Conservation (phyloP, 2,329 filamentous ascomycete genomes). For the Aspergillus puulaauensis region DNA sequence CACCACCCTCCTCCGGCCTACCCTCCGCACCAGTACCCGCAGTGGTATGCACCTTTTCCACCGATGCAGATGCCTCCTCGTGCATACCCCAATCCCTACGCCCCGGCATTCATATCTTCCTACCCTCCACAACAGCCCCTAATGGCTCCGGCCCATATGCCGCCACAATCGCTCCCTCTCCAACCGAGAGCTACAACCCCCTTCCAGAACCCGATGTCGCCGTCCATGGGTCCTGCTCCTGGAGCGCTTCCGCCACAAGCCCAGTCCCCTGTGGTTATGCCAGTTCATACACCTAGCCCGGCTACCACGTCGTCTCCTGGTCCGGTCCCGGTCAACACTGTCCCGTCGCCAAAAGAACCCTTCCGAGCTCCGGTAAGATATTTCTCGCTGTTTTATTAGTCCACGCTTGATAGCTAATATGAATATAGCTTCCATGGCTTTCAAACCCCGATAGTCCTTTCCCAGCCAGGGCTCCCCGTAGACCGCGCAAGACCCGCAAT, state of each 20-base stretch:
- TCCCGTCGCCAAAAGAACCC: constrained; percentile 37
- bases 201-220: constrained; percentile 38
- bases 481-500: constrained; percentile 43
- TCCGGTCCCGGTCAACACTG: constrained; percentile 24
- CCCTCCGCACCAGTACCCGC: constrained; percentile 46
- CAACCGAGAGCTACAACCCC: constrained; percentile 40
- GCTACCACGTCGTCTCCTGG: constrained; percentile 36
- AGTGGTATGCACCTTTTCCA: constrained; percentile 46
- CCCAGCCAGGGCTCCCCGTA: constrained; percentile 50
- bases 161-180: constrained; percentile 34
- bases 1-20: constrained; percentile 45
- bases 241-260: constrained; percentile 31
- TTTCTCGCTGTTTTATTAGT: neutral
- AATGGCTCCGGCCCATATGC: constrained; percentile 38
- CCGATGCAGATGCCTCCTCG: constrained; percentile 43
- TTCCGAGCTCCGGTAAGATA: constrained; percentile 51
- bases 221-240: constrained; percentile 27
- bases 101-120: constrained; percentile 44
- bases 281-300: constrained; percentile 26
- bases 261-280: constrained; percentile 23
- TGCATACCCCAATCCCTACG: constrained; percentile 41
- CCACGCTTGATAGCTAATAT: neutral
- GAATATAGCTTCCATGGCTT: constrained; percentile 57
- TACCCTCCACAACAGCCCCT: constrained; percentile 43
- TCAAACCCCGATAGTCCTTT: constrained; percentile 57